Evolutionary conservation across 768 basidiomycete genomes (phyloP), one percentile per base, ranked within the genome.

Genomic region (Suillus occidentalis): DNA sequence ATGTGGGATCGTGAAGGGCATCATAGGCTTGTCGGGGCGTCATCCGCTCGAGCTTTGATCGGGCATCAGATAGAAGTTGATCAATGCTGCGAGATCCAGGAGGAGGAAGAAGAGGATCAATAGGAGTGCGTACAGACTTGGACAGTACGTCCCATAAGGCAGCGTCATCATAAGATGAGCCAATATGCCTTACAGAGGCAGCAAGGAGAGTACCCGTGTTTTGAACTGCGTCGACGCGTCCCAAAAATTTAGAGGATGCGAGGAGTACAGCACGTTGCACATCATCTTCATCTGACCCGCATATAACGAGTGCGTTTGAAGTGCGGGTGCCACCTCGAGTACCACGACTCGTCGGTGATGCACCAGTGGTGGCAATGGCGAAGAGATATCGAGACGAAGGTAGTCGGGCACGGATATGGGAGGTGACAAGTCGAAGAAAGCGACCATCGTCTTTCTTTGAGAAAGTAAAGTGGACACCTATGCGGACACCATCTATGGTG

Each of bases 101-200:
- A 0, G 91, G 92, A 7, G 90, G 85, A 0, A 72, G 65, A 4
- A 84, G 78, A 0, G 89, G 89, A 67, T 91, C 85, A 53, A 89
- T 83, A 18, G 88, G 87, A 12, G 78, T 72, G 18, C 82, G 78
- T 1, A 86, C 82, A 3, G 86, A 83, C 73, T 91, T 91, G 52
- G 81, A 81, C n/a, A 91, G 77, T 57, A 88, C 84, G 67, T 91
- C 89, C 86, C 86, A 86, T 3, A 92, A 79, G 49, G 90, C 88
- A 4, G 82, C 80, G 53, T 84, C 85, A 71, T 93, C 91, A 70
- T 86, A 89, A 1, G 82, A 75, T 0, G 83, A 77, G 20, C 84
- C 84, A 49, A 90, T 75, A 66, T 86, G 84, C 8, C 82, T 78
- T 22, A 89, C 81, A 42, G 79, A 73, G 7, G 84, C 87, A 6